Evolutionary conservation across 805 yeast genomes (phyloP).

Genomic region (Lipomyces mesembrius): DNA sequence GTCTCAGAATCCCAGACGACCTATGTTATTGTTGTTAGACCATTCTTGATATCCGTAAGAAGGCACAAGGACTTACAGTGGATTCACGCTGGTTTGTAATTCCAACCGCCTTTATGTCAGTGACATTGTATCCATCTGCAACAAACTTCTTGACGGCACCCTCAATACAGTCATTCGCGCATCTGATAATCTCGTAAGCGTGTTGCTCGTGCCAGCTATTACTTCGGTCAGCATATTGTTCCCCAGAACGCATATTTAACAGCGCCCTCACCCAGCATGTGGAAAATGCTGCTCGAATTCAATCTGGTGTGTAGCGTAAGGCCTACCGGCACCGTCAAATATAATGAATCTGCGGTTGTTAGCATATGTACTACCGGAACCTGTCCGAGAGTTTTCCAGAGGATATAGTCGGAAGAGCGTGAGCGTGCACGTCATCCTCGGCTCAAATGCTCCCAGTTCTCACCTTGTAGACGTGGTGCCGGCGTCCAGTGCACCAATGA

Average conservation of each 20-base stretch:
- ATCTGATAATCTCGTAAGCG: constrained; percentile 79
- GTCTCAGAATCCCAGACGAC: constrained; percentile 80
- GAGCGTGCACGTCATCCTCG: constrained; percentile 1
- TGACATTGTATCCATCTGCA: constrained; percentile 42
- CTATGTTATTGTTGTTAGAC: neutral
- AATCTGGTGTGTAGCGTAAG: constrained; percentile 85
- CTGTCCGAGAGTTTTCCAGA: constrained; percentile 1
- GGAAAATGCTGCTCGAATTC: constrained; percentile 65
- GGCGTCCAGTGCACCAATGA: constrained; percentile 37
- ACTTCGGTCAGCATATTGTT: constrained; percentile 1
- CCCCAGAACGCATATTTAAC: neutral
- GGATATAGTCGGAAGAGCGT: neutral
- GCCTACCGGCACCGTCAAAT: constrained; percentile 72
- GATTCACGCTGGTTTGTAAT: constrained; percentile 97
- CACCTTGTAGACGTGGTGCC: constrained; percentile 38
- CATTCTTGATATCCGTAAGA: neutral
- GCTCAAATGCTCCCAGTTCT: neutral
- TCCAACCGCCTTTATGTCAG: constrained; percentile 72
- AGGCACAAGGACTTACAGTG: constrained; percentile 51
- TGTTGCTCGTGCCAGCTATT: constrained; percentile 88
- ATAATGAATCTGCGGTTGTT: constrained; percentile 74
- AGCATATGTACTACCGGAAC: neutral
- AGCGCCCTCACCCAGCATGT: constrained; percentile 43
- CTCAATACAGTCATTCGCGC: constrained; percentile 74
- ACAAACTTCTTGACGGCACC: constrained; percentile 45